These are phyloP conservation scores for Kalmusia sp. DNA, from an alignment of 2,329 filamentous ascomycete species.

Conservation along the genomic window DNA sequence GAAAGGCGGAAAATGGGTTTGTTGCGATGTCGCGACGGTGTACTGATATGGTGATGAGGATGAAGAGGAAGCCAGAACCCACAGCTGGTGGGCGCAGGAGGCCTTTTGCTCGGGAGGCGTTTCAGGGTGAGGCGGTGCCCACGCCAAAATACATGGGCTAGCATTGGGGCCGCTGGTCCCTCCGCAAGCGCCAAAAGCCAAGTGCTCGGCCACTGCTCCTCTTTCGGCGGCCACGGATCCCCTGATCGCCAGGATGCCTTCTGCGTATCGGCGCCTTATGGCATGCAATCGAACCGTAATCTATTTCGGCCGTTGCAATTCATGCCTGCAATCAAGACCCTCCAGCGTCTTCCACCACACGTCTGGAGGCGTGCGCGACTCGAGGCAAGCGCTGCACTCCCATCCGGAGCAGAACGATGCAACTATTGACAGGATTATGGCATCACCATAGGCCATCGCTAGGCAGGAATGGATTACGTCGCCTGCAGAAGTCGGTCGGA, in stretches of 20 bases:
- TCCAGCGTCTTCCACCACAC: too few relatives aligned
- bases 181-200: not conserved
- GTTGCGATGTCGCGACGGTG: not conserved
- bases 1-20: not conserved
- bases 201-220: conserved; percentile 3
- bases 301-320: not conserved
- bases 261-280: not conserved
- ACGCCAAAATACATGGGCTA: conserved; percentile 2
- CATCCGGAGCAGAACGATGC: too few relatives aligned
- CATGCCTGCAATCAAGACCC: not conserved
- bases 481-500: conserved; percentile 1
- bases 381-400: too few relatives aligned
- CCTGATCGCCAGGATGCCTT: not conserved
- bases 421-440: too few relatives aligned
- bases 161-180: not conserved
- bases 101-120: conserved; percentile 38
- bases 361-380: too few relatives aligned
- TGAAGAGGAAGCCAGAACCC: conserved; percentile 2
- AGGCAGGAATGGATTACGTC: conserved; percentile 6
- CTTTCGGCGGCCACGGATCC: conserved; percentile 4
- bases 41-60: conserved; percentile 13
- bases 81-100: conserved; percentile 17
- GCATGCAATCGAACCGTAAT: not conserved
- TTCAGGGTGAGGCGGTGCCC: conserved; percentile 26
- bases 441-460: not conserved